Percentiles rank a stretch among this genome's conserved stretches.
These are phyloP conservation scores for Picea mariana DNA, from an alignment of 83 land plant genomes.

Conservation along the genomic window DNA sequence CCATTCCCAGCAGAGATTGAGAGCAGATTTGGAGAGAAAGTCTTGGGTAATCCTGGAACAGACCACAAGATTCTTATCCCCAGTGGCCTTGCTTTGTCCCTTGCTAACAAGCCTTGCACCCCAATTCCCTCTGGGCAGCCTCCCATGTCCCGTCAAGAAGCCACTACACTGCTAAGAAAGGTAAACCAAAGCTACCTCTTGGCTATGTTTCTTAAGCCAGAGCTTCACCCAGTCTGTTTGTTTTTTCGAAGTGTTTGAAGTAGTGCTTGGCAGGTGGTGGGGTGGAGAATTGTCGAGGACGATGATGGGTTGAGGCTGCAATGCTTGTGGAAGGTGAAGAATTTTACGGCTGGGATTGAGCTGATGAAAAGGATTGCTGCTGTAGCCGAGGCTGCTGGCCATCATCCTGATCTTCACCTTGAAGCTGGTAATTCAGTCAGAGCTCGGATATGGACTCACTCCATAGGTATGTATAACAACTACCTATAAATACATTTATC, in stretches of 20 bases:
- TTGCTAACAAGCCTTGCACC: constrained; percentile 47
- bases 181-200: constrained; percentile 24
- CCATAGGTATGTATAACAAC: constrained; percentile 48
- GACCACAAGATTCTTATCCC: constrained; percentile 88
- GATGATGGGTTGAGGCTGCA: constrained; percentile 63
- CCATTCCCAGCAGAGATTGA: constrained; percentile 79
- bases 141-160: constrained; percentile 62
- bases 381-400: constrained; percentile 51
- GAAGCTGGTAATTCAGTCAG: constrained; percentile 59
- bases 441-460: constrained; percentile 80
- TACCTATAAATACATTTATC: too few relatives aligned
- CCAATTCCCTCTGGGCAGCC: constrained; percentile 39
- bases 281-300: constrained; percentile 72
- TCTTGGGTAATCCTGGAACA: constrained; percentile 60
- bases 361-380: constrained; percentile 57
- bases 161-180: constrained; percentile 70
- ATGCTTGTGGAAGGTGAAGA: constrained; percentile 83
- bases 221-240: too few relatives aligned
- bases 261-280: constrained; percentile 63
- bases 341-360: constrained; percentile 60
- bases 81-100: constrained; percentile 47
- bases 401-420: constrained; percentile 65
- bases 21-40: constrained; percentile 84
- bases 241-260: neutral
- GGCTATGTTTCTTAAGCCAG: too few relatives aligned